Evolutionary conservation across 768 basidiomycete species (phyloP).

Genomic region (Leucosporidium yakuticum): DNA sequence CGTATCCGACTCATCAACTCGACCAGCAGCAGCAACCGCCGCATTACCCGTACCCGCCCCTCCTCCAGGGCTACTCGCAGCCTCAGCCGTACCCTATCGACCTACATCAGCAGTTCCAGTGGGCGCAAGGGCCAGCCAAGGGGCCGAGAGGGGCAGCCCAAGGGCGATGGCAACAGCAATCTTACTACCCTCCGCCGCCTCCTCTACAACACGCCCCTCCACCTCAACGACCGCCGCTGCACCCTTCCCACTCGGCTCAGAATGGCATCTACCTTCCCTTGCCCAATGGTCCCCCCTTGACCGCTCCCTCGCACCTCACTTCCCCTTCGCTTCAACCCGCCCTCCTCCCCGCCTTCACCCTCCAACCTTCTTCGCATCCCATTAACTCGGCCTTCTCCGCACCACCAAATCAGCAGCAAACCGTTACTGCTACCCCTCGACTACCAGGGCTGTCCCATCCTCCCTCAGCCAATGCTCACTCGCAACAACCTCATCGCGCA

Average conservation of each 20-base stretch:
- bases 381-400: no score
- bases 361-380: no score
- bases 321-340: not conserved
- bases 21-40: not conserved
- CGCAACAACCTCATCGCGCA: not conserved
- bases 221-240: not conserved
- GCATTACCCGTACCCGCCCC: not conserved
- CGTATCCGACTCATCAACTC: not conserved
- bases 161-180: not conserved
- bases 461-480: not conserved
- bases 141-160: not conserved
- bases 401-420: not conserved
- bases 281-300: not conserved
- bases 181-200: no score
- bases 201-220: not conserved
- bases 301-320: not conserved
- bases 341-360: slow-evolving; percentile 1
- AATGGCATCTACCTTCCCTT: slow-evolving; percentile 1
- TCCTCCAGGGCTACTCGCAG: not conserved
- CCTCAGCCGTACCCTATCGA: not conserved
- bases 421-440: not conserved
- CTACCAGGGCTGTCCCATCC: not conserved
- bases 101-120: not conserved
- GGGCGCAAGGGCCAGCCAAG: not conserved
- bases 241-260: not conserved